Percentiles rank a stretch among this genome's conserved stretches.
phyloP scores from a whole-genome alignment of 129 eudicot species.

The Dittrichia graveolens region DNA sequence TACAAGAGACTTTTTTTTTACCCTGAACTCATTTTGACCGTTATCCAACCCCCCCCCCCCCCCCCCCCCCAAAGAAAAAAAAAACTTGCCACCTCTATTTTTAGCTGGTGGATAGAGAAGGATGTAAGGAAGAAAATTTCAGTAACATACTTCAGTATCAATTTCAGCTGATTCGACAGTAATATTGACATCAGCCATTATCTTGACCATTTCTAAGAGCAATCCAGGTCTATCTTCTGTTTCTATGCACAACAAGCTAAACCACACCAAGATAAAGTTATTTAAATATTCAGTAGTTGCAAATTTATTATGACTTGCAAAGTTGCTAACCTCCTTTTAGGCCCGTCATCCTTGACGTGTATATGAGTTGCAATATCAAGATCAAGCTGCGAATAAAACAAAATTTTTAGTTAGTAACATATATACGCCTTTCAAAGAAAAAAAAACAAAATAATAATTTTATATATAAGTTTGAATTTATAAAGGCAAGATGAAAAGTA shows the following conservation, averaged over 20 bases:
- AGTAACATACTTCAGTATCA: conserved; percentile 68
- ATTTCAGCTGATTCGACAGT: conserved; percentile 92
- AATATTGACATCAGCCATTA: conserved; percentile 71
- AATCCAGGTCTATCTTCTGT: conserved; percentile 96
- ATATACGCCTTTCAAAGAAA: no score
- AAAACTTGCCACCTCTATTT: no score
- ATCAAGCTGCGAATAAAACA: conserved; percentile 58
- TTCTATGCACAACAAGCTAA: conserved; percentile 84
- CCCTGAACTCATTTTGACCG: no score
- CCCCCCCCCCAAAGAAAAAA: no score
- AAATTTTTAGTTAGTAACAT: neutral
- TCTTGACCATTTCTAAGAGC: conserved; percentile 71
- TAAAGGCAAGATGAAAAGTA: neutral
- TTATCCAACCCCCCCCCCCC: no score
- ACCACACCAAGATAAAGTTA: conserved; percentile 25
- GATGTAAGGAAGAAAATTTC: conserved; percentile 12
- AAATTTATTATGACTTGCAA: neutral
- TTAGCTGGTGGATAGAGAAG: neutral
- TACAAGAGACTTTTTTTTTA: no score
- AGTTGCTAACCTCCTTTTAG: conserved; percentile 75
- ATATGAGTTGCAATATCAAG: conserved; percentile 85
- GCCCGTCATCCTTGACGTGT: conserved; percentile 85
- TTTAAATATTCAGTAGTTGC: neutral
- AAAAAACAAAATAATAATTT: no score
- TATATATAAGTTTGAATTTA: no score